A percentile compares a stretch with the other conserved stretches of the same genome.
Evolutionary conservation across 495 filamentous ascomycete genomes (phyloP).

Genomic region (Elasticomyces elasticus): DNA sequence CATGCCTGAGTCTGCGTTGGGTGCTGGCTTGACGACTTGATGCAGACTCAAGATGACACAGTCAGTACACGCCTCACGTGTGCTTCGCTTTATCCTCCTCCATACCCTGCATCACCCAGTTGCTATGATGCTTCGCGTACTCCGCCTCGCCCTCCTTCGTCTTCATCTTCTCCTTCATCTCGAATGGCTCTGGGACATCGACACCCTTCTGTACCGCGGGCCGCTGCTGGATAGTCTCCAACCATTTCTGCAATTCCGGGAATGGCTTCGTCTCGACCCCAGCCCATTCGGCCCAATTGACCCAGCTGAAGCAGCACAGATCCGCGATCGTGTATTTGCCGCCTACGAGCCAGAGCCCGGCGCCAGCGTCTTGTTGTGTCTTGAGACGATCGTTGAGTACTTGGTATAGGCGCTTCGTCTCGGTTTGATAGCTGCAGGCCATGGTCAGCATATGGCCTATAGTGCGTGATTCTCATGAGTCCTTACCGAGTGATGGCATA

Average conservation of each 20-base stretch:
- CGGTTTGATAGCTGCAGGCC: no score
- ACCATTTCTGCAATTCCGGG: slow-evolving; percentile 16
- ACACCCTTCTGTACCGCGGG: slow-evolving; percentile 15
- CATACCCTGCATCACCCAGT: slow-evolving; percentile 23
- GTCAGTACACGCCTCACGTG: no score
- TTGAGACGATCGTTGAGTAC: slow-evolving; percentile 46
- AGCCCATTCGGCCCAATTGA: slow-evolving; percentile 25
- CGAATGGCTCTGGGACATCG: slow-evolving; percentile 19
- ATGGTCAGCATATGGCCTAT: no score
- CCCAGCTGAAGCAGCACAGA: slow-evolving; percentile 19
- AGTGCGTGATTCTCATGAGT: no score
- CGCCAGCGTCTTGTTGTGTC: background rate
- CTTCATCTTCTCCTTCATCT: slow-evolving; percentile 25
- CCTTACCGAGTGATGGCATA: slow-evolving; percentile 74
- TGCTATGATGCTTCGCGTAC: slow-evolving; percentile 19
- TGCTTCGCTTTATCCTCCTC: slow-evolving; percentile 21
- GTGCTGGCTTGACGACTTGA: no score
- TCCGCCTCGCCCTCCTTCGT: slow-evolving; percentile 22
- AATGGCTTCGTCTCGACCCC: slow-evolving; percentile 18
- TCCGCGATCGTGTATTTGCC: slow-evolving; percentile 23
- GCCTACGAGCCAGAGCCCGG: slow-evolving; percentile 12
- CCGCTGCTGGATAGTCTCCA: slow-evolving; percentile 14
- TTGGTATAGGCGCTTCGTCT: slow-evolving; percentile 65
- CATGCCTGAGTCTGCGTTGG: no score
- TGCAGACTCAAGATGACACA: no score